Base-by-base conservation (phyloP, 345 rosid species). In the Hypericum androsaemum region DNA sequence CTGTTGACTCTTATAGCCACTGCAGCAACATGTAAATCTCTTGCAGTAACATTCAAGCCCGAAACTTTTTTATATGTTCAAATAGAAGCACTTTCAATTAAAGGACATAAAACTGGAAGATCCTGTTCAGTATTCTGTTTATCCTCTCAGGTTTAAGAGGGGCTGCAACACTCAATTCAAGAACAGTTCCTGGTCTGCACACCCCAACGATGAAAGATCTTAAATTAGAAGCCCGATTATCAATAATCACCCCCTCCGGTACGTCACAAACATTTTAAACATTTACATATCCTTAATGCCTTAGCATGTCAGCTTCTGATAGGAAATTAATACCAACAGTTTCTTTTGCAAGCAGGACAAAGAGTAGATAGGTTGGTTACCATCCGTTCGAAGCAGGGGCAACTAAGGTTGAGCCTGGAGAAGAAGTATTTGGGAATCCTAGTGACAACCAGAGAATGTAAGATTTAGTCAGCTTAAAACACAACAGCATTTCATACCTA, bases 81-180 rank as follows among this genome's bases (percentile, higher is more conserved):
- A 22, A 22, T 22, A 22, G 32, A 22, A 22, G 32, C 1, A 22
- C 32, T 22, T 22, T 22, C 32, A 22, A n/a, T n/a, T n/a, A n/a
- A n/a, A n/a, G 32, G 32, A 22, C 32, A 22, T 22, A 22, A 4
- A 22, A 22, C 32, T 22, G 32, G 32, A 22, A 22, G 32, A 22
- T 22, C 32, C 2, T 22, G 32, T 22, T 22, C 32, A 22, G 4
- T 22, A 1, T 22, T 22, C 32, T 22, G 32, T 22, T 22, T 53
- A 35, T 40, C 15, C 22, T 53, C 12, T 3, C 57, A 53, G 57
- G 57, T 41, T 12, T 53, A 53, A 53, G 57, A 7, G 57, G 57
- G 15, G 35, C 57, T 40, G 57, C 12, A 40, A 15, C 57, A 9
- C 57, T 53, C 7, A 22, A 53, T 39, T 12, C 57, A 39, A 53